Base-by-base conservation (phyloP, 805 yeast genomes). In the Aciculoconidium aculeatum region DNA sequence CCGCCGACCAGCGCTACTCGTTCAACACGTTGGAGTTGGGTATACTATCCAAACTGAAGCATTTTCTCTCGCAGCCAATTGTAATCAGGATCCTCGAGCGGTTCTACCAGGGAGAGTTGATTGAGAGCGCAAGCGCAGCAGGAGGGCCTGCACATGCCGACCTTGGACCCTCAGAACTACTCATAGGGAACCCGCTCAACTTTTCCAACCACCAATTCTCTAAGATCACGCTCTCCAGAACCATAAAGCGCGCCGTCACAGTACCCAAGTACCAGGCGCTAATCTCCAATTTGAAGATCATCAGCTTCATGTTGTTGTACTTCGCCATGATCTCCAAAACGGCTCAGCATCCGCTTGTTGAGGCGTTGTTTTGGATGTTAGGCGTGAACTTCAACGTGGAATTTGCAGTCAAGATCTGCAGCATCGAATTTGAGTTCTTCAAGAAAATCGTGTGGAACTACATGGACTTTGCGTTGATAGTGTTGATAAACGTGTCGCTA, bases 391-490 rank as follows among this genome's bases (percentile, higher is more conserved):
- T 67, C 41, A 65, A 67, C 25, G 43, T 69, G 22, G 78, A 72
- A 35, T 68, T 69, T 35, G 28, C 67, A 11, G 48, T 60, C 27
- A 70, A 65, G 30, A 42, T 70, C 20, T 44, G 48, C 11, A 63
- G 61, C 27, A 70, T 72, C 6, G 73, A 75, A 31, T 57, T 53
- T 36, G 54, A 53, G 20, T 65, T 70, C 12, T 58, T 70, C 35
- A 65, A 61, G 29, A 56, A 67, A 40, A 64, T 73, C 11, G 49
- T 73, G n/a, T 73, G 79, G 79, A 70, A 69, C 23, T 53, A 67
- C 35, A 51, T 70, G 32, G 79, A 72, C 38, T 51, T 67, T 22
- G 42, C 57, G 15, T 57, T 72, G 6, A 47, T 65, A 19, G 27
- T 55, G 2, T 46, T 71, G 11, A 55, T 73, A 7, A 55, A 65